Evolutionary conservation across 148 eudicot genomes (phyloP), one percentile per base, ranked within the genome.

Genomic region (Chenopodium suecicum): DNA sequence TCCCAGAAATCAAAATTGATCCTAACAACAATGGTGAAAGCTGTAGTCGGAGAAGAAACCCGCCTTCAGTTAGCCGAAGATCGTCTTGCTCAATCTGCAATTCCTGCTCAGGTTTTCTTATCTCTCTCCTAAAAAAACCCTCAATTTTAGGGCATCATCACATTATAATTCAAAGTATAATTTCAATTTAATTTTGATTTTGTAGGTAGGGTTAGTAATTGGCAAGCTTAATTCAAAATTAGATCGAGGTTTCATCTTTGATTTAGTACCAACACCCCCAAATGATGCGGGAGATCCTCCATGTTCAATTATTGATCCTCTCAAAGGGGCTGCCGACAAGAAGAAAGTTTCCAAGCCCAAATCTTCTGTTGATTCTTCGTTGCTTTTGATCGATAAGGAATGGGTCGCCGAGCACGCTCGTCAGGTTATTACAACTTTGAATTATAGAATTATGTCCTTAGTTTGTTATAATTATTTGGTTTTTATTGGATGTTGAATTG

Each of bases 341-440:
- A 95, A 93, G 86, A 93, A 91, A 83, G 90, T 88, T 78, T 80
- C 88, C 8, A 89, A 86, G 79, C 70, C 86, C 34, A 93, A 89
- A 76, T 75, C 91, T 16, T 82, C 82, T 65, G 29, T 83, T 5
- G 91, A 91, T 54, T 83, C 94, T 76, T 85, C 94, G 4, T 87
- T 90, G 27, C 71, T 89, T 74, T 67, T 75, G 64, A 88, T 96
- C 66, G 99, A 96, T 76, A 79, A 79, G 70, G 98, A 92, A 52
- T 96, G 99, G 99, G 90, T 96, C 23, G 86, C 92, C 54, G 99
- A 96, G 80, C 99, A 96, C 29, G 99, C 99, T 82, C 92, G 99
- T 73, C 98, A 96, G 99, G 98, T 95, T 46, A 17, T 17, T 12
- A 5, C 0, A 1, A 64, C 25, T 56, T 17, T 16, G 62, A 4